These are phyloP conservation scores for Aspergillus quadrilineatus DNA, from an alignment of 2,329 filamentous ascomycete species.

Conservation along the genomic window DNA sequence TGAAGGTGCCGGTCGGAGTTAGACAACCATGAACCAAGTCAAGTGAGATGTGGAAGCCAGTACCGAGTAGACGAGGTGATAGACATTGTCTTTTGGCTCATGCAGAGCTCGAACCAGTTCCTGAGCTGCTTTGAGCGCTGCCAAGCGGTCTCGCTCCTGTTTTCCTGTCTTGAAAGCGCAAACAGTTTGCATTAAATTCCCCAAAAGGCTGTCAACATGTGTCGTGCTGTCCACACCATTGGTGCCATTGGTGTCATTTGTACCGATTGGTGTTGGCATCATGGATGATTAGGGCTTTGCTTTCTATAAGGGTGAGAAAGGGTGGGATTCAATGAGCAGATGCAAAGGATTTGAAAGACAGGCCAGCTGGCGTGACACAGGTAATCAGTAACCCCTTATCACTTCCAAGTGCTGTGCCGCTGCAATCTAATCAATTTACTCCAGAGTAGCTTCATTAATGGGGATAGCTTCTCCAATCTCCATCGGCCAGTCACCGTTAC, in stretches of 20 bases:
- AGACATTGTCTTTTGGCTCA: slow-evolving; percentile 12
- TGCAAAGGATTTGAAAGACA: background rate
- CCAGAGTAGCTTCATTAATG: too few relatives aligned
- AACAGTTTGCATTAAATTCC: background rate
- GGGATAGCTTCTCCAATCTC: background rate
- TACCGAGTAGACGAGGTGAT: slow-evolving; percentile 16
- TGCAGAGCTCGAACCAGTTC: slow-evolving; percentile 8
- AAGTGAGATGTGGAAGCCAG: background rate
- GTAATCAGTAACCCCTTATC: background rate
- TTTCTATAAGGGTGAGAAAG: background rate
- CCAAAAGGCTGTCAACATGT: background rate
- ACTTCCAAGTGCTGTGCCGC: background rate
- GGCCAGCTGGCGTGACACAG: background rate
- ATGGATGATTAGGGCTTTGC: background rate
- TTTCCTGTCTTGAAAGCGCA: background rate
- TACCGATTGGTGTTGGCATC: background rate
- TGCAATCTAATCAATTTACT: background rate
- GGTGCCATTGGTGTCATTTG: background rate
- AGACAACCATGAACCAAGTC: background rate
- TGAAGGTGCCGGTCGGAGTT: background rate
- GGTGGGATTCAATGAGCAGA: background rate
- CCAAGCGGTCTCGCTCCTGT: slow-evolving; percentile 7
- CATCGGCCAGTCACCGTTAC: background rate
- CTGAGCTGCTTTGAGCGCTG: slow-evolving; percentile 12
- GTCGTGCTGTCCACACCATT: background rate